Evolutionary conservation across 106 monocot species (phyloP), one percentile per base, ranked within the genome.

Genomic region (Gastrodia elata): DNA sequence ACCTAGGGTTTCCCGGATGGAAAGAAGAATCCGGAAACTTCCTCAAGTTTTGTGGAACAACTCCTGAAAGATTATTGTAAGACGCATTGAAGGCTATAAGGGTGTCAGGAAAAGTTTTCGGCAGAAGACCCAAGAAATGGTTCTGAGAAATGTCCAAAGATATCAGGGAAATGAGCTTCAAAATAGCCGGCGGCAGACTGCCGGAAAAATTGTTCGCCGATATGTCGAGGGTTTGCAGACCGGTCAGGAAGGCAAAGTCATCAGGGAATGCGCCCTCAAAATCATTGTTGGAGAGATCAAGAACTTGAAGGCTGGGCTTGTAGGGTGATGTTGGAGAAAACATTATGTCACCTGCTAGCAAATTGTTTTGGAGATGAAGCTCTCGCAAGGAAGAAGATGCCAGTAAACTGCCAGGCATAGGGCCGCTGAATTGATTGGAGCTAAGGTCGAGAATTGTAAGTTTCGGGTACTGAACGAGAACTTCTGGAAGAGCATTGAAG

Each of bases 11-110:
- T 74, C 97, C 97, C 13, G 97, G 97, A 33, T 91, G 93, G 84
- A 97, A 97, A 57, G 93, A 86, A 76, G 97, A 97, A 55, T 97
- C 93, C 26, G 93, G 97, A 59, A 97, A 97, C 78, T 87, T 97
- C 78, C 84, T 82, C 56, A 97, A 82, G 73, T 91, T 97, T 34
- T 64, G 61, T 16, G 97, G 97, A 48, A 97, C 81, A 24, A 81
- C 41, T 64, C 97, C 97, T 11, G 97, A 88, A 14, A 97, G 75
- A 70, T 93, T 88, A 72, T 97, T 97, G 72, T 91, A 93, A 35
- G 97, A 97, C 22, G 79, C 86, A 80, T 97, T 97, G 55, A 97
- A 97, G 75, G 28, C 33, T 70, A 61, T 15, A 11, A 97, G 74
- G 10, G 81, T 85, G 65, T 82, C 68, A 0, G 93, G 81, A 16